Evolutionary conservation across 257 asterid genomes (phyloP).

Genomic region (Primulina tabacum): DNA sequence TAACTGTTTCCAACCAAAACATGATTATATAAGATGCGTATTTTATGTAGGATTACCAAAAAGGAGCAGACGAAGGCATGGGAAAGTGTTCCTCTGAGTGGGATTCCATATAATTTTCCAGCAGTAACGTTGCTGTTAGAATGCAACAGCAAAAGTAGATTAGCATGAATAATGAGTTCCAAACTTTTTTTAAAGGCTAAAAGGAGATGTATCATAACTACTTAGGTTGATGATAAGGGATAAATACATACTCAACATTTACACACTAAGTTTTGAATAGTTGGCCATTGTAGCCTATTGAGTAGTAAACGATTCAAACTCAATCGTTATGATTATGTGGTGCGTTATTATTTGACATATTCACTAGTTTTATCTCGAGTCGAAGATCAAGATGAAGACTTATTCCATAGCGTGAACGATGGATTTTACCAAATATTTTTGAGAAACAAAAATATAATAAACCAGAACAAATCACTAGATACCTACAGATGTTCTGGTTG

Average conservation of each 20-base stretch:
- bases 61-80: constrained; percentile 99
- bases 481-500: neutral
- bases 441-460: too few species aligned
- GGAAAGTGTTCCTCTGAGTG: constrained; percentile 99
- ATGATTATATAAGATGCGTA: constrained; percentile 1
- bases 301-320: neutral
- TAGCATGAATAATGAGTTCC: constrained; percentile 14
- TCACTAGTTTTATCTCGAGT: neutral
- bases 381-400: neutral
- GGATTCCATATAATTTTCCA: constrained; percentile 94
- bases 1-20: neutral
- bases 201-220: constrained; percentile 10
- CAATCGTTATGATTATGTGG: neutral
- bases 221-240: constrained; percentile 11
- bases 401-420: neutral
- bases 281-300: neutral
- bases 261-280: neutral
- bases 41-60: constrained; percentile 45
- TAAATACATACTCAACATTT: neutral
- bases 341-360: neutral
- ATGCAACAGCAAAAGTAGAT: constrained; percentile 24
- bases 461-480: neutral
- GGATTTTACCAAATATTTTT: neutral
- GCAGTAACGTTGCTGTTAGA: constrained; percentile 95
- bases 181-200: neutral